Conservation (phyloP, 2,329 filamentous ascomycete species). For the Colletotrichum caudatum region DNA sequence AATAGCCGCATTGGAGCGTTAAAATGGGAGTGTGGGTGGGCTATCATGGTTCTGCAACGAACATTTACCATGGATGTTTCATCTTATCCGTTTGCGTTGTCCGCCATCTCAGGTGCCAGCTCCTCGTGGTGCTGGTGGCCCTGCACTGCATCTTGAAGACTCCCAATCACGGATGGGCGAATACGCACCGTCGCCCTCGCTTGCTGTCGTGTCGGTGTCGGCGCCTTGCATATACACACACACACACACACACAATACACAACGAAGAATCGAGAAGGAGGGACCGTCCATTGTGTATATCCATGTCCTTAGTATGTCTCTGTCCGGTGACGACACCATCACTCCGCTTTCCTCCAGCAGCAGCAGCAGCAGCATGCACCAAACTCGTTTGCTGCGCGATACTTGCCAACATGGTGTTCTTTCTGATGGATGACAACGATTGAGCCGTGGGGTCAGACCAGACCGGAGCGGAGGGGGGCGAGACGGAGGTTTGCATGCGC, state of each 20-base stretch:
- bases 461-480: conserved; percentile 23
- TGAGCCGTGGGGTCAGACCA: conserved; percentile 12
- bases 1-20: conserved; percentile 14
- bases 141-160: conserved; percentile 19
- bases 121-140: conserved; percentile 13
- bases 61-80: conserved; percentile 40
- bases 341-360: not conserved
- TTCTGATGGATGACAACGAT: conserved; percentile 8
- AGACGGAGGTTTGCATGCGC: conserved; percentile 41
- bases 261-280: conserved; percentile 22
- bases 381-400: conserved; percentile 37
- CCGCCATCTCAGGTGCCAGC: conserved; percentile 19
- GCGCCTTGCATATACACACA: conserved; percentile 9
- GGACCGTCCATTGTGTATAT: not conserved
- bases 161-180: conserved; percentile 10
- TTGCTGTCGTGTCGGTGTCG: conserved; percentile 10
- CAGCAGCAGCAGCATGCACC: conserved; percentile 1
- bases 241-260: not conserved
- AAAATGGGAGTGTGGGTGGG: conserved; percentile 30
- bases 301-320: conserved; percentile 11
- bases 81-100: conserved; percentile 40
- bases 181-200: conserved; percentile 19
- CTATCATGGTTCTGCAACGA: conserved; percentile 43
- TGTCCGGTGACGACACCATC: conserved; percentile 11
- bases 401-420: conserved; percentile 19